phyloP scores from a whole-genome alignment of 176 grass and related monocot genomes.

The Coix lacrymajobi region DNA sequence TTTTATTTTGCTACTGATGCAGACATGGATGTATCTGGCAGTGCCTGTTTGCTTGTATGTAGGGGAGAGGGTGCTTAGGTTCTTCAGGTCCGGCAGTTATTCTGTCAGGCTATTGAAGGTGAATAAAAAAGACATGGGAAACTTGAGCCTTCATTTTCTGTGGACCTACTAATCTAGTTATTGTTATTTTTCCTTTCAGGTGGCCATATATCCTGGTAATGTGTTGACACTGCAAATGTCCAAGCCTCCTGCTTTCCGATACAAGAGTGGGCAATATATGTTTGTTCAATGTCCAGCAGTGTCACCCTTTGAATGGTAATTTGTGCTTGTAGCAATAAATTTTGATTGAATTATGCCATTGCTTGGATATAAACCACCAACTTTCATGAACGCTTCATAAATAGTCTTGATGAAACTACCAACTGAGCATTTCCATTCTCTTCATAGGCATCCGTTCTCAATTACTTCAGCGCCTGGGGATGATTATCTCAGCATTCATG shows the following conservation, averaged over 20 bases:
- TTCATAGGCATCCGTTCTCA: conserved; percentile 93
- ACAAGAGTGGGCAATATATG: conserved; percentile 99
- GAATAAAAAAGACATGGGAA: conserved; percentile 10
- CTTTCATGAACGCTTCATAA: conserved; percentile 10
- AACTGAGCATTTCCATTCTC: conserved; percentile 12
- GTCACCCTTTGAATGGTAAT: conserved; percentile 96
- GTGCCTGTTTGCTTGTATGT: conserved; percentile 80
- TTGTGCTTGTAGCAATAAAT: background rate
- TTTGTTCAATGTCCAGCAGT: conserved; percentile 97
- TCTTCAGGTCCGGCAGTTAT: conserved; percentile 87
- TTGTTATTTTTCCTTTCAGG: conserved; percentile 38
- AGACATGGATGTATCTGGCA: conserved; percentile 99
- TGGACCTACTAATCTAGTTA: conserved; percentile 17
- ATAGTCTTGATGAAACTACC: background rate
- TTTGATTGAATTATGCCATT: background rate
- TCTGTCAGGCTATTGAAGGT: conserved; percentile 91
- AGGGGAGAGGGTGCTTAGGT: conserved; percentile 83
- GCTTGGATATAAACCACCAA: background rate
- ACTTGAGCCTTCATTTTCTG: conserved; percentile 18
- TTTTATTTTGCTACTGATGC: conserved; percentile 36
- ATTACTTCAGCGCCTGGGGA: conserved; percentile 96
- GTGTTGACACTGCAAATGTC: conserved; percentile 97
- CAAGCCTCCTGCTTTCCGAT: conserved; percentile 72
- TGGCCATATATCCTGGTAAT: conserved; percentile 97
- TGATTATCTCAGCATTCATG: conserved; percentile 89